phyloP scores from a whole-genome alignment of 345 rosid species.

The Salix brachista region DNA sequence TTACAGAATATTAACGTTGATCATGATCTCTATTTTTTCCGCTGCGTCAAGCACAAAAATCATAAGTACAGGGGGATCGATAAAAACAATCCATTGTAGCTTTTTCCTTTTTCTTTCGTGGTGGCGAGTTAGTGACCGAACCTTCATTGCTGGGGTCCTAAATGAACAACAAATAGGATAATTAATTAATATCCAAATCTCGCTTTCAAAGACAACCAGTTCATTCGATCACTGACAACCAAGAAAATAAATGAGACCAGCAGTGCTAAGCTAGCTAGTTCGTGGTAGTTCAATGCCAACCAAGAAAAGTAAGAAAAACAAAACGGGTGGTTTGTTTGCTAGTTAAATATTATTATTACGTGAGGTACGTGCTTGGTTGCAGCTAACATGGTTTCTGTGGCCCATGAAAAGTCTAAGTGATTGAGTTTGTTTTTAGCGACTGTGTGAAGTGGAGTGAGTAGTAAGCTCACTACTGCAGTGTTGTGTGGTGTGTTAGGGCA shows the following conservation, averaged over 20 bases:
- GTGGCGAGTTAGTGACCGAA: background rate
- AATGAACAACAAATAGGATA: background rate
- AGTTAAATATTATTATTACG: slow-evolving; percentile 10
- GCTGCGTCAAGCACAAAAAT: too few relatives aligned
- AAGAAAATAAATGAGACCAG: slow-evolving; percentile 18
- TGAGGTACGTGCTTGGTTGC: slow-evolving; percentile 25
- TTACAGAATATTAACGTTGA: too few relatives aligned
- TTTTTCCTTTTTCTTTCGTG: too few relatives aligned
- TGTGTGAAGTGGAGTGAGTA: slow-evolving; percentile 45
- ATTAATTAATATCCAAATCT: background rate
- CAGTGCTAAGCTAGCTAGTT: slow-evolving; percentile 4
- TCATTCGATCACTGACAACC: slow-evolving; percentile 50
- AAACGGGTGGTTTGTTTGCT: slow-evolving; percentile 15
- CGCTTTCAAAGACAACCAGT: slow-evolving; percentile 25
- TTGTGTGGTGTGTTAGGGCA: slow-evolving; percentile 8
- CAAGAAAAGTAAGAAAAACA: slow-evolving; percentile 19
- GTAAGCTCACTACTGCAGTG: slow-evolving; percentile 37
- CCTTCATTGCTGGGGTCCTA: too few relatives aligned
- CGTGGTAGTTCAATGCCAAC: slow-evolving; percentile 21
- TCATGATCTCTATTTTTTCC: too few relatives aligned
- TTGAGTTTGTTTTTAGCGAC: slow-evolving; percentile 10
- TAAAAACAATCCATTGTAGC: too few relatives aligned
- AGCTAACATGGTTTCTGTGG: slow-evolving; percentile 32
- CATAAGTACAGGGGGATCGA: too few relatives aligned
- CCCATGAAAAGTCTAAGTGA: slow-evolving; percentile 9